Evolutionary conservation across 768 basidiomycete species (phyloP).

Genomic region (Lentinula aciculospora): DNA sequence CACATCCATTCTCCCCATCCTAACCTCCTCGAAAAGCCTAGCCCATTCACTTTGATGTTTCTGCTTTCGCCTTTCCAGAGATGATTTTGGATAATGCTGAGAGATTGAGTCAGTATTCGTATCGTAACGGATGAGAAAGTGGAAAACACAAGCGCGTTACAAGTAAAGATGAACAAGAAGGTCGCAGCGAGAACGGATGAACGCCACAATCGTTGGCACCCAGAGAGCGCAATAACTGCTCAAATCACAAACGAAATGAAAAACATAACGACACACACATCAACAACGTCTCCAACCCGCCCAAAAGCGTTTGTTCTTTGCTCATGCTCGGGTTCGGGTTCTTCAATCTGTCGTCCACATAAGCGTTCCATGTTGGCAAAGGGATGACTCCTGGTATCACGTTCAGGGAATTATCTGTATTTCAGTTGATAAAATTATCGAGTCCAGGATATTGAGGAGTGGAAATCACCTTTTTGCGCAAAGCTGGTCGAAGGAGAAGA

Average conservation of each 20-base stretch:
- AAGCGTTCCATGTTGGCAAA: conserved; percentile 44
- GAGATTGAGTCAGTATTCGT: conserved; percentile 4
- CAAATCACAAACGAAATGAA: neutral
- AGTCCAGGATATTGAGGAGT: conserved; percentile 23
- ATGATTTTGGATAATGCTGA: conserved; percentile 69
- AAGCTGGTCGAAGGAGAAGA: conserved; percentile 24
- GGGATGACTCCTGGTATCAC: conserved; percentile 65
- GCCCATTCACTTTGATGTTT: conserved; percentile 45
- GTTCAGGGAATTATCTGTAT: neutral
- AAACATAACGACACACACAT: too few relatives aligned
- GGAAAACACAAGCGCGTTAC: neutral
- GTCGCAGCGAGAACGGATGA: conserved; percentile 22
- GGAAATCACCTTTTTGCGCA: too few relatives aligned
- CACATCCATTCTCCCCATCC: conserved; percentile 67
- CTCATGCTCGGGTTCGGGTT: conserved; percentile 33
- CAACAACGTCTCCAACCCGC: neutral
- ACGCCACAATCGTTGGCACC: conserved; percentile 29
- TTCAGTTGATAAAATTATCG: neutral
- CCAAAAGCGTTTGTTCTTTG: neutral
- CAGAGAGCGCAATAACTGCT: too few relatives aligned
- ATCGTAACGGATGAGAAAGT: conserved; percentile 1
- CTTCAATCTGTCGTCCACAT: conserved; percentile 52
- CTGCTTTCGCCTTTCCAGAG: conserved; percentile 68
- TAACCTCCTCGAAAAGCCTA: conserved; percentile 54
- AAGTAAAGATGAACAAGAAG: neutral